Conservation (phyloP, 495 filamentous ascomycete genomes). For the Hyaloscypha variabilis region DNA sequence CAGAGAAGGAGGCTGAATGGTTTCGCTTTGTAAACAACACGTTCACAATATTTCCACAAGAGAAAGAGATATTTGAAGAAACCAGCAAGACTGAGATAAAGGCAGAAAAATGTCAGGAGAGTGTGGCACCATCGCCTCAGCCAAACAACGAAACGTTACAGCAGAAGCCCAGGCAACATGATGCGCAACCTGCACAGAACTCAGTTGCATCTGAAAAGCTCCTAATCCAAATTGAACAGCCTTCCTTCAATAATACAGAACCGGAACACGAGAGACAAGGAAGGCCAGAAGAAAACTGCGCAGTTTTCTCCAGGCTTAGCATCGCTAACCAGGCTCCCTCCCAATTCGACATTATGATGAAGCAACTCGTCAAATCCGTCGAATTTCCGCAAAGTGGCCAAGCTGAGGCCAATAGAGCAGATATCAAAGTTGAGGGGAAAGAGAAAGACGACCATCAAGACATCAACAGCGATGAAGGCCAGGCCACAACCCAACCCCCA, state of each 20-base stretch:
- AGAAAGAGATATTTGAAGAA: not conserved
- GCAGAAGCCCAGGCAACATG: constrained; percentile 1
- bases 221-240: constrained; percentile 8
- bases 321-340: constrained; percentile 3
- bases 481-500: not conserved
- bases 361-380: constrained; percentile 8
- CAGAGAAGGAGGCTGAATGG: constrained; percentile 9
- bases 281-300: constrained; percentile 2
- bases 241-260: constrained; percentile 11
- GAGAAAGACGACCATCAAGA: constrained; percentile 4
- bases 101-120: not conserved
- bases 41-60: not conserved
- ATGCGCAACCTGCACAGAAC: not conserved
- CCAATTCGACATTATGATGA: constrained; percentile 9
- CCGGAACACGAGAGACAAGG: constrained; percentile 8
- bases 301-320: constrained; percentile 2
- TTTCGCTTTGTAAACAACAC: constrained; percentile 7
- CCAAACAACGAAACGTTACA: not conserved
- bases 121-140: not conserved
- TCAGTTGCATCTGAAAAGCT: not conserved
- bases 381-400: constrained; percentile 1
- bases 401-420: constrained; percentile 1
- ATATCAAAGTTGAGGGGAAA: constrained; percentile 4
- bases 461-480: constrained; percentile 2
- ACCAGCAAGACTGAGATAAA: not conserved